Conservation (phyloP, 2,329 filamentous ascomycete species). For the Pseudogymnoascus sp. region DNA sequence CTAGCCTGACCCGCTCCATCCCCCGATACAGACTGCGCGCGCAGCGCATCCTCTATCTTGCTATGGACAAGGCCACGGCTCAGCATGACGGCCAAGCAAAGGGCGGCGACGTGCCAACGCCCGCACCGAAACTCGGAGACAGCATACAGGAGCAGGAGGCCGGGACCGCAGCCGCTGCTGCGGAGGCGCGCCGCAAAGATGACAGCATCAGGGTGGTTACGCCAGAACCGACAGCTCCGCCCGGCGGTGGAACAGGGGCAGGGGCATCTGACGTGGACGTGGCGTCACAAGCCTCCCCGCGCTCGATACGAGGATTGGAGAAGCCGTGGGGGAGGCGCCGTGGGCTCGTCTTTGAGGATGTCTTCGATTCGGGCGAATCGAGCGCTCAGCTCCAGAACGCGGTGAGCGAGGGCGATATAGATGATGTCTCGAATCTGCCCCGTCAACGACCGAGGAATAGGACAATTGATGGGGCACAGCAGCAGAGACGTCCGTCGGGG, state of each 20-base stretch:
- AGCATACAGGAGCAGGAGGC: neutral
- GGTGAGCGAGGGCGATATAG: neutral
- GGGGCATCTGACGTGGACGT: neutral
- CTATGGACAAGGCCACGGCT: neutral
- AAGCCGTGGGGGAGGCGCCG: slow-evolving; percentile 40
- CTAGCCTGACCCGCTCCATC: neutral
- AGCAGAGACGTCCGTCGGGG: slow-evolving; percentile 28
- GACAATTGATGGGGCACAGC: slow-evolving; percentile 50
- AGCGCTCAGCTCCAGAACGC: slow-evolving; percentile 7
- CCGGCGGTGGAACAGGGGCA: neutral
- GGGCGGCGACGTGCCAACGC: slow-evolving; percentile 23
- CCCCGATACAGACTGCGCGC: neutral
- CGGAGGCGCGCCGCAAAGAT: slow-evolving; percentile 62
- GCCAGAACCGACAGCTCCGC: neutral
- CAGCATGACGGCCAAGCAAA: slow-evolving; percentile 27
- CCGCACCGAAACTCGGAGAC: neutral
- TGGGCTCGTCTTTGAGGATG: slow-evolving; percentile 55
- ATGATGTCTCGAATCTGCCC: neutral
- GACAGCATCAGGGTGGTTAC: slow-evolving; percentile 21
- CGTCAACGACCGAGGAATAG: slow-evolving; percentile 25
- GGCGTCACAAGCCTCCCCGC: slow-evolving; percentile 42
- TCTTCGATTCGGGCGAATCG: slow-evolving; percentile 38
- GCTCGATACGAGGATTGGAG: slow-evolving; percentile 39
- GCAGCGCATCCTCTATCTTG: slow-evolving; percentile 4
- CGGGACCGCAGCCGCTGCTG: slow-evolving; percentile 40